Evolutionary conservation across 176 grass and related monocot genomes (phyloP).

Genomic region (Phyllostachys edulis): DNA sequence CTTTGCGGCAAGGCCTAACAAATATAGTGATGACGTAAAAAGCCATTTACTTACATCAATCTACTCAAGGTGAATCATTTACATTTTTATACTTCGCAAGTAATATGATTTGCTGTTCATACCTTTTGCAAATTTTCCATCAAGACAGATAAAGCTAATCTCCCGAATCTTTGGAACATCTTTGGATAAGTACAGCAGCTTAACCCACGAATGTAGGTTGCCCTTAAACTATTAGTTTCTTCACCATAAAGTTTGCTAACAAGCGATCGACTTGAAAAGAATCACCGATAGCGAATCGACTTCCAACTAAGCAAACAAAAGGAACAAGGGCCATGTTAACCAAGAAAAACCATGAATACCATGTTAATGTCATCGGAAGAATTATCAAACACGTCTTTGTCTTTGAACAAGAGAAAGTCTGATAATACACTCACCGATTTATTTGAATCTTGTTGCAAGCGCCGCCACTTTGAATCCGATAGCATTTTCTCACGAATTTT

Average conservation of each 20-base stretch:
- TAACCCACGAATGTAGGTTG: conserved; percentile 78
- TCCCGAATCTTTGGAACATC: conserved; percentile 96
- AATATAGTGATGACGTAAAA: background rate
- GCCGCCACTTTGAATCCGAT: conserved; percentile 90
- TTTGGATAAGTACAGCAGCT: conserved; percentile 77
- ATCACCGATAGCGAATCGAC: conserved; percentile 59
- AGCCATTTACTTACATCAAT: background rate
- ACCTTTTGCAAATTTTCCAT: conserved; percentile 99
- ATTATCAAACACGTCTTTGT: background rate
- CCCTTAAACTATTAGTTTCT: conserved; percentile 77
- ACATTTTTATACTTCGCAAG: conserved; percentile 4
- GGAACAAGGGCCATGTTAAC: conserved; percentile 12
- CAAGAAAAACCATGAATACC: conserved; percentile 11
- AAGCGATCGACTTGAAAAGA: conserved; percentile 57
- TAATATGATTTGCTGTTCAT: conserved; percentile 19
- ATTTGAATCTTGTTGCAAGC: conserved; percentile 90
- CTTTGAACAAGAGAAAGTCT: conserved; percentile 39
- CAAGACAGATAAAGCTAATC: conserved; percentile 97
- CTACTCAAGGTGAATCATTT: conserved; percentile 10
- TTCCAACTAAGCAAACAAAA: conserved; percentile 63
- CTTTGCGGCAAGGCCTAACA: conserved; percentile 1
- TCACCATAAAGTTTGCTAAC: conserved; percentile 53
- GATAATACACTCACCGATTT: conserved; percentile 68
- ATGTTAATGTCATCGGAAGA: conserved; percentile 28
- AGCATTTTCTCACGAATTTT: conserved; percentile 71